Conservation (phyloP, 768 basidiomycete genomes). For the Megacollybia marginata region DNA sequence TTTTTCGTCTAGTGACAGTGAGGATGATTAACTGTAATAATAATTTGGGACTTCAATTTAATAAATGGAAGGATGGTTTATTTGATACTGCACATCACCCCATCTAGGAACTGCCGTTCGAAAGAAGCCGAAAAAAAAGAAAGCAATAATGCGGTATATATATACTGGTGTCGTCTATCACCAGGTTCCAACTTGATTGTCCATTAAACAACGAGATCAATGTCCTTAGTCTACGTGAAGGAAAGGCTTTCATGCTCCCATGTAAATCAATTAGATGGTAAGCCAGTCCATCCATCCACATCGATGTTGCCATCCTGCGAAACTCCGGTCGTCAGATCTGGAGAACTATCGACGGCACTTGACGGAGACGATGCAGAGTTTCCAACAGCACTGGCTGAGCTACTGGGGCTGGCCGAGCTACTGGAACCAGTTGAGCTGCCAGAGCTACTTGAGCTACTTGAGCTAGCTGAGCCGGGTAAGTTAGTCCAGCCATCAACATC, state of each 20-base stretch:
- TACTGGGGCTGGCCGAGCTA: too few relatives aligned
- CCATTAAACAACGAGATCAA: background rate
- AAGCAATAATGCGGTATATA: background rate
- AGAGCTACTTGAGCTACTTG: too few relatives aligned
- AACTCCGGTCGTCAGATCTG: too few relatives aligned
- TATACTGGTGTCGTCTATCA: background rate
- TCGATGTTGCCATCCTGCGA: too few relatives aligned
- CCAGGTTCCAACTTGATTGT: background rate
- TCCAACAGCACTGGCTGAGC: too few relatives aligned
- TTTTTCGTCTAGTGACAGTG: slow-evolving; percentile 47
- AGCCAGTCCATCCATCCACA: too few relatives aligned
- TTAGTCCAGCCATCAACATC: slow-evolving; percentile 40
- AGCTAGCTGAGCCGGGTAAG: background rate
- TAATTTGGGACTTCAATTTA: background rate
- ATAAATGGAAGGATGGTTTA: too few relatives aligned
- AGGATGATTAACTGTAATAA: slow-evolving; percentile 32
- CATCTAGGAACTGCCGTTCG: too few relatives aligned
- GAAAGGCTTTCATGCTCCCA: background rate
- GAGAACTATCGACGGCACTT: too few relatives aligned
- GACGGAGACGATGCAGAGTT: too few relatives aligned
- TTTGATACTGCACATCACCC: too few relatives aligned
- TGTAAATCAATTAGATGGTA: slow-evolving; percentile 10
- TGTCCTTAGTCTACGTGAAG: background rate
- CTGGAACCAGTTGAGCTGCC: too few relatives aligned
- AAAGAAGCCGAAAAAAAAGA: background rate